Base-by-base conservation (phyloP, 2,329 filamentous ascomycete species). In the Talaromyces sp. region DNA sequence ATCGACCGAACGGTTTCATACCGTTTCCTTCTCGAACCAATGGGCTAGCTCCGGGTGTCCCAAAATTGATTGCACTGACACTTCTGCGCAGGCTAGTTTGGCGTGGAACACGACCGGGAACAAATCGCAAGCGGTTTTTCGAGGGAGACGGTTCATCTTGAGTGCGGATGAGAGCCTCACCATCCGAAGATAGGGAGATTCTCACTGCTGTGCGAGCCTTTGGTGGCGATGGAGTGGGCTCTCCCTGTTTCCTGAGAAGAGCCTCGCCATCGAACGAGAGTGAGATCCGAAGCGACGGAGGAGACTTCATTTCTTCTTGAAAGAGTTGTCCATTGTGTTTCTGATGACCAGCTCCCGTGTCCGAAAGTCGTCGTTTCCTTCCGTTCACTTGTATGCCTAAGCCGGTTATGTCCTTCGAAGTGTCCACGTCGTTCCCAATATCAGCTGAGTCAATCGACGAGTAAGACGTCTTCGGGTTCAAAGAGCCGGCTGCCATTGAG, bases 91-190 rank as follows among this genome's bases (percentile, higher is more conserved):
- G 82, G 39, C 82, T 84, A 52, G 84, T 77, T 60, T 77, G 76
- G 62, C 84, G 82, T 19, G 86, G 78, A 14, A 79, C 80, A 39
- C 84, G 77, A 16, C 80, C 74, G 64, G 76, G 82, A 69, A 74
- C 80, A 71, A 80, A 83, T 66, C 76, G 83, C 66, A 80, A 84
- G 69, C 80, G 80, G 71, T 80, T 78, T 71, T 84, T 82, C 66
- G 83, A 86, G 60, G 87, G 89, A 1, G 90, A 91, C 2, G 91
- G 90, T 68, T 89, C 87, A 67, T 89, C 85, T 63, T 89, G 83
- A 16, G 86, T 87, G 24, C 93, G 87, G 60, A 97, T 84, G 72
- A 94, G 90, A n/a, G 94, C 94, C 73, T 93, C 94, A 69, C 94
- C 94, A 73, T 97, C 92, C 37, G 93, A 85, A 19, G 92, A 95